Base-by-base conservation (phyloP, 208 protist genomes). In the Wallacemonas collosoma region DNA sequence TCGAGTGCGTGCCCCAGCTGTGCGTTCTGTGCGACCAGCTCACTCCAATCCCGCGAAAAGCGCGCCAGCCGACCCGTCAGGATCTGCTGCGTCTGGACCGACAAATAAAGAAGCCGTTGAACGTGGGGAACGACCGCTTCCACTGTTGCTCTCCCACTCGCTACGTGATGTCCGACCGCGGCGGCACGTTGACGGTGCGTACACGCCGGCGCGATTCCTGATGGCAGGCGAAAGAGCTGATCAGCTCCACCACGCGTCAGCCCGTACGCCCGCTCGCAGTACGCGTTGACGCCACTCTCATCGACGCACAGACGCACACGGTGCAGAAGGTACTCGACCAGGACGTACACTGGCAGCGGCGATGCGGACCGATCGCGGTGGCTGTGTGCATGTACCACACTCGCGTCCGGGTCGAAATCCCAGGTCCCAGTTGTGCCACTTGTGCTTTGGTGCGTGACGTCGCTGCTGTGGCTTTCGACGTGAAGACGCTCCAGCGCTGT, bases 301-400 rank as follows among this genome's bases (percentile, higher is more conserved):
- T 26, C 40, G 4, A 5, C 39, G 36, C 60, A 15, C 4, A 69
- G 15, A 5, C 12, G 64, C 26, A 65, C 17, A 15, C 55, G n/a
- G 60, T 74, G 70, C 7, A 74, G 45, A 3, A 74, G 56, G 41
- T 67, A 74, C 57, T 74, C 48, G 1, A 74, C 58, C 14, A 74
- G 47, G 48, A 26, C 35, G 68, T 73, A 47, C 12, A 41, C 55
- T 7, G 45, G 47, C 12, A 68, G 26, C 41, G 39, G 57, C 17
- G 17, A 38, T 38, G 57, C 26, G 26, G 26, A 26, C 26, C 26
- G 26, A 26, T 26, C 26, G 26, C 26, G 26, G 26, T 26, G 26
- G 26, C 26, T 26, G 26, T 26, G 26, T 0, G 26, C 26, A 26
- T 26, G 26, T 26, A 0, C 26, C 26, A 0, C 26, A 26, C 26